phyloP scores from a whole-genome alignment of 768 basidiomycete species.

The Mycena chlorophos region DNA sequence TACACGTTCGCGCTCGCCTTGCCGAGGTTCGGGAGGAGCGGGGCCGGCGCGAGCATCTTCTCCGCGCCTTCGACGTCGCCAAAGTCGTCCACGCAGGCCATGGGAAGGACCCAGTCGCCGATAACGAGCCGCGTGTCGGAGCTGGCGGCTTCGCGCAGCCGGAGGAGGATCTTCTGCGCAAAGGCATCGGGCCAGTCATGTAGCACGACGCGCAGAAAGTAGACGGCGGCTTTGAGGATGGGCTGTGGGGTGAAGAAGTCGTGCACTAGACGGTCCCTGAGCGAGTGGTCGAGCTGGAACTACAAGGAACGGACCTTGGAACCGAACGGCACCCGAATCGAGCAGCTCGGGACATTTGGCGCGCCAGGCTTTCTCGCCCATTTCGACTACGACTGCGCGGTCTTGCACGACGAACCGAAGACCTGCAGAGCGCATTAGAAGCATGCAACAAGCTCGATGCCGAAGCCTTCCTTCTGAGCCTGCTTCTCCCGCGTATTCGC shows the following conservation, averaged over 20 bases:
- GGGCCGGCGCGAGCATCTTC: conserved; percentile 53
- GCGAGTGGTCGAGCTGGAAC: background rate
- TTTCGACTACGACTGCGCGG: conserved; percentile 46
- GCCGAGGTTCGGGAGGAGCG: conserved; percentile 72
- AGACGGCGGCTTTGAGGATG: conserved; percentile 55
- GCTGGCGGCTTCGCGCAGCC: conserved; percentile 46
- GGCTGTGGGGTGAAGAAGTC: conserved; percentile 77
- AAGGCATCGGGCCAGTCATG: conserved; percentile 78
- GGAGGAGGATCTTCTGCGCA: conserved; percentile 47
- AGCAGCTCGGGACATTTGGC: conserved; percentile 59
- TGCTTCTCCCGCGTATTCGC: conserved; percentile 26
- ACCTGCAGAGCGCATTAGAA: conserved; percentile 20
- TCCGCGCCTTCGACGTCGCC: conserved; percentile 51
- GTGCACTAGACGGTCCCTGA: conserved; percentile 43
- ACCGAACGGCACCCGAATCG: conserved; percentile 50
- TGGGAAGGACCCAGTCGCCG: conserved; percentile 69
- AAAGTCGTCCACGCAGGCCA: conserved; percentile 63
- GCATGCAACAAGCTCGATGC: conserved; percentile 2
- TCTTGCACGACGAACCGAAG: conserved; percentile 54
- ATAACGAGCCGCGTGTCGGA: conserved; percentile 63
- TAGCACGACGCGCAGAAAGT: conserved; percentile 66
- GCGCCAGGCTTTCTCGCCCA: conserved; percentile 57
- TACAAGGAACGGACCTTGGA: conserved; percentile 44
- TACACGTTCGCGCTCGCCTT: conserved; percentile 62
- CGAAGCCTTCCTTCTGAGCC: conserved; percentile 13